Evolutionary conservation across 306 rosid species (phyloP).

Genomic region (Oxytropis ochrocephala): DNA sequence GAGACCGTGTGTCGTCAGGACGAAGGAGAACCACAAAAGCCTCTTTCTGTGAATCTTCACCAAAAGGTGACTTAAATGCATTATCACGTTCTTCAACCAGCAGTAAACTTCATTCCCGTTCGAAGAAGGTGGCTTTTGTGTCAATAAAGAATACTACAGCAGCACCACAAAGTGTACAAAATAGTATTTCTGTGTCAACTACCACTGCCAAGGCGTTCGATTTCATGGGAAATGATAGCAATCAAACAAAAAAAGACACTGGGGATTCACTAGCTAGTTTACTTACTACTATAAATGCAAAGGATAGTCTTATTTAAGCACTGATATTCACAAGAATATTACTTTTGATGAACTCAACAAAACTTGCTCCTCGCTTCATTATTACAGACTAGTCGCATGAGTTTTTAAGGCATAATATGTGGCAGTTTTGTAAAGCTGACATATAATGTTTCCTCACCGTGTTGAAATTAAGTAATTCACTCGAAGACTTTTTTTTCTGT

Average conservation of each 20-base stretch:
- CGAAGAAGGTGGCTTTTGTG: slow-evolving; percentile 61
- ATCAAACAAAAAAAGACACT: slow-evolving; percentile 23
- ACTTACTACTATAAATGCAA: slow-evolving; percentile 36
- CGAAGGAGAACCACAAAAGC: slow-evolving; percentile 22
- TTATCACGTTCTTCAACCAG: background rate
- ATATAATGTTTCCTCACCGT: background rate
- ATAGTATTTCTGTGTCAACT: slow-evolving; percentile 10
- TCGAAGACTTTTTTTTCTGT: no score
- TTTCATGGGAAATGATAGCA: slow-evolving; percentile 30
- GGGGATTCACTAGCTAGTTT: slow-evolving; percentile 43
- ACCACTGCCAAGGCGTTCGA: slow-evolving; percentile 14
- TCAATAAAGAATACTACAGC: slow-evolving; percentile 39
- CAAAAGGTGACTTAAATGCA: slow-evolving; percentile 19
- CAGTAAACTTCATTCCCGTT: background rate
- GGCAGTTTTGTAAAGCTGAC: background rate
- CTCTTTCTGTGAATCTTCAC: slow-evolving; percentile 11
- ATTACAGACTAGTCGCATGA: background rate
- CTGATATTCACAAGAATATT: background rate
- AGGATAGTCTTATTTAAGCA: slow-evolving; percentile 40
- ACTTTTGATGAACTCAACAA: background rate
- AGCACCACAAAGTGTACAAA: slow-evolving; percentile 12
- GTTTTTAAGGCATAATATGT: background rate
- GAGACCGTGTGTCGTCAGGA: slow-evolving; percentile 4
- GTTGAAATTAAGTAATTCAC: background rate
- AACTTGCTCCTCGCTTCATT: background rate